Evolutionary conservation across 1,284 basidiomycete genomes (phyloP), one percentile per base, ranked within the genome.

Genomic region (Austroboletus novae-zelandiae): DNA sequence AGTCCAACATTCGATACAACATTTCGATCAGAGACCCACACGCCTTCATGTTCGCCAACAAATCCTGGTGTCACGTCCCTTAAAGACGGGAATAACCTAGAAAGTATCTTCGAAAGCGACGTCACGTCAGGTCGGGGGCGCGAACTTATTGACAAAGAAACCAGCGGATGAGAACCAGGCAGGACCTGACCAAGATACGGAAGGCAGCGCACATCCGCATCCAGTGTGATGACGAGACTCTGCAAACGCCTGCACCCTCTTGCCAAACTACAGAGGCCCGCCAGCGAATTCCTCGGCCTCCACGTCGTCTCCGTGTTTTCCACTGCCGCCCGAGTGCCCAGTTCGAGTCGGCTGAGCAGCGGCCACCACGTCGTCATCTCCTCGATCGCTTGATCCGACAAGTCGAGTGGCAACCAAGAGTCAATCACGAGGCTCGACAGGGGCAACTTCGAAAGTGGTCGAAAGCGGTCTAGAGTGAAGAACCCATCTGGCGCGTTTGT

Each of bases 321-420:
- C 35, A 62, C 56, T 5, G 62, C 64, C 29, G 59, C 58, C 4
- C 63, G 48, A 2, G 65, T 60, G 2, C 77, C 76, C 5, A 81
- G 58, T 52, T 79, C 70, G 40, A 82, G 71, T 47, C 70, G 65
- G 30, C 69, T 61, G 15, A 82, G 66, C 30, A 59, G 48, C 14
- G 76, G 76, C 77, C 76, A 77, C 72, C 74, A 78, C n/a, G 52
- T 60, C 11, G 69, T 57, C 45, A 80, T 57, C 43, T 65, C 60
- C 34, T 65, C 71, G 20, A 80, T 56, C 40, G 75, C 74, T 17
- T 57, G 34, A 54, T 81, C 76, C n/a, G 57, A 63, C 17, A 80
- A 50, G 43, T 61, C 56, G 5, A 71, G 70, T 9, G 76, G 71
- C 44, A 74, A 50, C 9, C 67, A 72, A 6, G 71, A 69, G 51